Evolutionary conservation across 441 rosid genomes (phyloP), one percentile per base, ranked within the genome.

Genomic region (Brassica balearica): DNA sequence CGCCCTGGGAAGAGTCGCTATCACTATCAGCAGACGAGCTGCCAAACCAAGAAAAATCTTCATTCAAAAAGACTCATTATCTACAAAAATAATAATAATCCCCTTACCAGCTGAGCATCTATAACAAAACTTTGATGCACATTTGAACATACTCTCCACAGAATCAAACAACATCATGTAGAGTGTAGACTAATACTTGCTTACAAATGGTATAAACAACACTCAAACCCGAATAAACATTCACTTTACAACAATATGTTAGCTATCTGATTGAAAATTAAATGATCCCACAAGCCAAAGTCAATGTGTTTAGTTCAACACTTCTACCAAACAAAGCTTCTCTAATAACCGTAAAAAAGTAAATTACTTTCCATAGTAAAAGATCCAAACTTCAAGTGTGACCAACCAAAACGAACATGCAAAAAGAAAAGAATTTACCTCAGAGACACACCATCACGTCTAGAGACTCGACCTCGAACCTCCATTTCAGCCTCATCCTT

Each of bases 21-120:
- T 84, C 83, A n/a, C 88, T 85, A 9, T 69, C 84, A 3, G 84
- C 82, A 67, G 86, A 85, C 6, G 84, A 87, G 75, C 92, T 90
- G 86, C 73, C 36, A 67, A 70, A 77, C 73, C 46, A 77, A 19
- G 43, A 48, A 74, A 8, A 63, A 15, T 48, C 51, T 20, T 78
- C 34, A 32, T 46, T 14, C 41, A 29, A 46, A 74, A 51, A 32
- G 8, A 34, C 14, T 15, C 67, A 64, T 10, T 12, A 34, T 68
- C 8, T 51, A 23, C 14, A 74, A 19, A 5, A 14, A 12, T n/a
- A 48, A 12, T n/a, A 48, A 27, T 5, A 25, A 69, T 68, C 25
- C 68, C 1, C 68, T 65, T 14, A 12, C 68, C 4, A 10, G 8
- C 14, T 36, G 14, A 65, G 14, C 27, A 9, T 43, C 19, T 63